phyloP scores from a whole-genome alignment of 2,329 filamentous ascomycete species.

The Alternaria sp. region DNA sequence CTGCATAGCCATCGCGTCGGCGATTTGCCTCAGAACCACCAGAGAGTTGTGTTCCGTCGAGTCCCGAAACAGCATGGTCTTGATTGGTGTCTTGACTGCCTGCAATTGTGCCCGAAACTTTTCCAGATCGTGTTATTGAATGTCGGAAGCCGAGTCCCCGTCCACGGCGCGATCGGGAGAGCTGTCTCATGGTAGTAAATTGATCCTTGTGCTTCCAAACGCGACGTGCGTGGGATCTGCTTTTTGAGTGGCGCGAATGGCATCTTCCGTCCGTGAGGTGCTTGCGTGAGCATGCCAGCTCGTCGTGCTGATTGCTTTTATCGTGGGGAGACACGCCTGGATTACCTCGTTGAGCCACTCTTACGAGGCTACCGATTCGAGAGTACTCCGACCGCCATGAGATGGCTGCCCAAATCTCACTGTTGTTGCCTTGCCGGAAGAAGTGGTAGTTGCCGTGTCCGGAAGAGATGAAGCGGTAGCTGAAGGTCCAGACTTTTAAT shows the following conservation, averaged over 20 bases:
- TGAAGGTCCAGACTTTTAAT: too few relatives aligned
- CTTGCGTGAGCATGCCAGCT: background rate
- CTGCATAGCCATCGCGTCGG: background rate
- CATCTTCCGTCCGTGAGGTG: background rate
- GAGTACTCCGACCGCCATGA: background rate
- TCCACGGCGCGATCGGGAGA: background rate
- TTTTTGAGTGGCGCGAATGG: background rate
- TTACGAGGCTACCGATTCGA: background rate
- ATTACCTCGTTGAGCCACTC: background rate
- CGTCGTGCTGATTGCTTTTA: background rate
- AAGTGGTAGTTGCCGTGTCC: background rate
- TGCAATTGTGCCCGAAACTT: background rate
- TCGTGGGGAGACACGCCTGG: background rate
- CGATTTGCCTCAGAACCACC: background rate
- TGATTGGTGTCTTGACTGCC: background rate
- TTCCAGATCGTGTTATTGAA: background rate
- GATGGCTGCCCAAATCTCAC: background rate
- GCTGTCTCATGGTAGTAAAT: background rate
- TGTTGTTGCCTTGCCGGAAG: background rate
- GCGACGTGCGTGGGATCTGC: background rate
- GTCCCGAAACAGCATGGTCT: background rate
- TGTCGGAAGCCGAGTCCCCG: background rate
- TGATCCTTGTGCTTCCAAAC: background rate
- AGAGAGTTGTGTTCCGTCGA: background rate
- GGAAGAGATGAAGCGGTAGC: background rate